Conservation (phyloP, 2,329 filamentous ascomycete genomes). For the Trichoderma semiorbis region DNA sequence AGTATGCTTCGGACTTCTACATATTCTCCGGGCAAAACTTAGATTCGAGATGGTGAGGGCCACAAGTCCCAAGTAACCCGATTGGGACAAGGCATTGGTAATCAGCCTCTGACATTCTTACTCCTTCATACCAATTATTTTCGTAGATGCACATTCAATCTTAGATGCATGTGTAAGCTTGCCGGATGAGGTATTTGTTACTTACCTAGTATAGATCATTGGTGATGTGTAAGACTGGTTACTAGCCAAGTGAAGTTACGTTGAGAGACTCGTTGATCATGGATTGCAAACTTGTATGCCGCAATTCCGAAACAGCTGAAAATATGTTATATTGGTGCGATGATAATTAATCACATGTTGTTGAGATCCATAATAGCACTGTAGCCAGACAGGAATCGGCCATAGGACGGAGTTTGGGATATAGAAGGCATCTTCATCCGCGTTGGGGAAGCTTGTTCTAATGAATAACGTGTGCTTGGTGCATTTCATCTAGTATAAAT, state of each 20-base stretch:
- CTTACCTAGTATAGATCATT: neutral
- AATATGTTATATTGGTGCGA: neutral
- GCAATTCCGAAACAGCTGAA: neutral
- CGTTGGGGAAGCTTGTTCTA: neutral
- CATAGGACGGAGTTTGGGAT: neutral
- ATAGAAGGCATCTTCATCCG: neutral
- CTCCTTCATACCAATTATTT: neutral
- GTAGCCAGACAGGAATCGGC: neutral
- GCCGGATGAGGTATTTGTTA: neutral
- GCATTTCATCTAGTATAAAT: neutral
- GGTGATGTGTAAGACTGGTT: neutral
- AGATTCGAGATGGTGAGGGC: neutral
- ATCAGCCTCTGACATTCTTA: neutral
- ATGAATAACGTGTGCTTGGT: neutral
- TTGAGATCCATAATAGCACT: neutral
- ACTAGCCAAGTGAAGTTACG: neutral
- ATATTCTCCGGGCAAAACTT: neutral
- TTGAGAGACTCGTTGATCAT: neutral
- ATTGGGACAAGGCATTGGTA: neutral
- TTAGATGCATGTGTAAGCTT: neutral
- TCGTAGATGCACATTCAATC: neutral
- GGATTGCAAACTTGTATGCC: neutral
- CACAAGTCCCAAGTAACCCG: neutral
- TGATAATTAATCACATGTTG: neutral
- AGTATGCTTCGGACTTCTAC: neutral